These are phyloP conservation scores for Chrysoporthe austroafricana DNA, from an alignment of 2,329 filamentous ascomycete genomes.

Conservation along the genomic window DNA sequence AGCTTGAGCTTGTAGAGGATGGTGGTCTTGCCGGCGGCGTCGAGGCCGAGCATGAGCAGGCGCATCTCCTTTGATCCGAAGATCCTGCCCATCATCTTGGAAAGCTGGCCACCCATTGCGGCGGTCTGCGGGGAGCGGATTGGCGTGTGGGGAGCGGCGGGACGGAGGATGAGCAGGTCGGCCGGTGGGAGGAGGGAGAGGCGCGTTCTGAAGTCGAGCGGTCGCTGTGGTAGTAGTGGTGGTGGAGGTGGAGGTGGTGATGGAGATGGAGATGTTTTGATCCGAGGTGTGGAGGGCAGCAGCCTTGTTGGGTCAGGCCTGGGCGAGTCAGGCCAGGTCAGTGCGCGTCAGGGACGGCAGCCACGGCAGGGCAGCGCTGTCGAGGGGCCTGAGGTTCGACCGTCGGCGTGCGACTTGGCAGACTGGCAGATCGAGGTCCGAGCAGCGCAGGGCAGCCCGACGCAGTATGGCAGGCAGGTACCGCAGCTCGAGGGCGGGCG, in stretches of 20 bases:
- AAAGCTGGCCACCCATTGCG: conserved; percentile 90
- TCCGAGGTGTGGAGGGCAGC: neutral
- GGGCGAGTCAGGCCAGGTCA: neutral
- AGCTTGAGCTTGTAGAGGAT: conserved; percentile 99
- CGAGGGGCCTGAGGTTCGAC: neutral
- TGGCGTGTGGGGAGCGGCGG: conserved; percentile 8
- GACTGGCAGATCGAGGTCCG: neutral
- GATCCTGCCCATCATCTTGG: conserved; percentile 97
- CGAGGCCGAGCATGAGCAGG: conserved; percentile 95
- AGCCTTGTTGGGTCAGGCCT: conserved; percentile 3
- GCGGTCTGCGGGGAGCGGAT: conserved; percentile 22
- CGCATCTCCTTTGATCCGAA: conserved; percentile 99
- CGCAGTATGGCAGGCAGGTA: neutral
- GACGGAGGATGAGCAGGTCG: neutral
- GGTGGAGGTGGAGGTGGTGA: neutral
- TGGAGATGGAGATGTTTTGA: neutral
- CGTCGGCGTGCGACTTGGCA: neutral
- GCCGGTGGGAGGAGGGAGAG: neutral
- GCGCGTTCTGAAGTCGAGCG: neutral
- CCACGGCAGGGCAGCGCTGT: conserved; percentile 2
- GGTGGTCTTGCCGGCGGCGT: conserved; percentile 98
- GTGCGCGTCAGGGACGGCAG: neutral
- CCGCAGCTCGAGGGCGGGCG: neutral
- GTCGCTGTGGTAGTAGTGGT: neutral
- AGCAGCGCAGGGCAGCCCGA: neutral